Base-by-base conservation (phyloP, 1,139 yeast species). In the Geotrichum restrictum region DNA sequence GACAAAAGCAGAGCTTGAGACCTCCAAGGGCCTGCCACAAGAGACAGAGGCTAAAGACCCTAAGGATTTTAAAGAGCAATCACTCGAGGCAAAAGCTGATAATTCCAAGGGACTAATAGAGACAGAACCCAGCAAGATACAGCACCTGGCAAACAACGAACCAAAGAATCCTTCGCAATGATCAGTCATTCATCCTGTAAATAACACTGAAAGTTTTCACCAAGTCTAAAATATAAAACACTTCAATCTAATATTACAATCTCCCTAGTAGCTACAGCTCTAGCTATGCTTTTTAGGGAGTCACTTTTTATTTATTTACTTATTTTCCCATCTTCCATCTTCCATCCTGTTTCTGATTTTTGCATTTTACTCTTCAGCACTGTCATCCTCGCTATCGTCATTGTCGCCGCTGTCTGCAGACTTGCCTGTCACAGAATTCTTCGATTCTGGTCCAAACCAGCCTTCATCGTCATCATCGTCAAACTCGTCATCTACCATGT, bases 381-480 rank as follows among this genome's bases (percentile, higher is more conserved):
- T 57, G 40, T 60, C 60, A 2, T 39, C 36, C 48, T 65, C 65
- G 4, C 60, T 57, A 40, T 60, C 60, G 3, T 39, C 31, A 47
- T 65, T 65, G 4, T 57, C 49, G n/a, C 38, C 55, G 11, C 27
- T 53, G n/a, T 33, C 24, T 10, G 48, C 32, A 10, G 56, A 50
- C 45, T 49, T 48, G 18, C 47, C 47, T 22, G 56, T 45, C 2
- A 52, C 64, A 5, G 64, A 66, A 34, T 53, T 52, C 40, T 60
- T 57, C 5, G 63, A 60, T 33, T 68, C 73, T 3, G 74, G 74
- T 5, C 75, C 77, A 56, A 71, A 68, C 77, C 77, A 74, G n/a
- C 73, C 74, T 22, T 65, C 73, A n/a, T 69, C 75, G 3, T 65
- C 68, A 29, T 63, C 64, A 18, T 43, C 42, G 21, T 39, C 41